These are phyloP conservation scores for Aspergillus proliferans DNA, from an alignment of 2,329 filamentous ascomycete genomes.

Conservation along the genomic window DNA sequence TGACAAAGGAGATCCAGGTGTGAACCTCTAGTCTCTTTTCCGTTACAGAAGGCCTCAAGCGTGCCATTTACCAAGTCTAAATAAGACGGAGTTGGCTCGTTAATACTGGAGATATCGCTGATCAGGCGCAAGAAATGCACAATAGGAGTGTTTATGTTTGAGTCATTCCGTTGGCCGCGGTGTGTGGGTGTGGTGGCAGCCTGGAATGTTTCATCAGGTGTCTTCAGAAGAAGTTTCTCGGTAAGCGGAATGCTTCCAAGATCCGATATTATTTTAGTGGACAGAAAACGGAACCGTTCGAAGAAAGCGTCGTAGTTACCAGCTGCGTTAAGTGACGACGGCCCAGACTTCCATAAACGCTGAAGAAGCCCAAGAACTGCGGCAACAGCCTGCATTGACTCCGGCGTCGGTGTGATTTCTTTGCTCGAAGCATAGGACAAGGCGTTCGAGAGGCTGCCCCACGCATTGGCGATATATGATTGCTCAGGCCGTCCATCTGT, in stretches of 20 bases:
- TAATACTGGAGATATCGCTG: slow-evolving; percentile 13
- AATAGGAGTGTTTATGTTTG: slow-evolving; percentile 30
- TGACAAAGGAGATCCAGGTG: slow-evolving; percentile 35
- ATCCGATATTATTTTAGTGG: slow-evolving; percentile 45
- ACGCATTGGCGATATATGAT: slow-evolving; percentile 51
- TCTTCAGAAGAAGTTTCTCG: slow-evolving; percentile 45
- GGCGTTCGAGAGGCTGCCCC: slow-evolving; percentile 54
- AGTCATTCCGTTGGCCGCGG: slow-evolving; percentile 20
- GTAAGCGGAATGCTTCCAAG: slow-evolving; percentile 47
- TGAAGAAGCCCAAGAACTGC: slow-evolving; percentile 63
- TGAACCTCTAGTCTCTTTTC: slow-evolving; percentile 27
- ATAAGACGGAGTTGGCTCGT: slow-evolving; percentile 20
- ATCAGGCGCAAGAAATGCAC: slow-evolving; percentile 35
- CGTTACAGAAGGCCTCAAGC: slow-evolving; percentile 29
- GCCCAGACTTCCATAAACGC: slow-evolving; percentile 59
- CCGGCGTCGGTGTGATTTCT: slow-evolving; percentile 81
- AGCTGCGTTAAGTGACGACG: slow-evolving; percentile 30
- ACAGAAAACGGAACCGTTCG: slow-evolving; percentile 46
- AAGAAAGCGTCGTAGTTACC: slow-evolving; percentile 35
- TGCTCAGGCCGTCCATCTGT: slow-evolving; percentile 35
- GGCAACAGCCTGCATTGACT: slow-evolving; percentile 74
- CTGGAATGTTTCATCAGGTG: slow-evolving; percentile 52
- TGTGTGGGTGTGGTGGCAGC: slow-evolving; percentile 34
- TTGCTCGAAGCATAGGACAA: slow-evolving; percentile 64
- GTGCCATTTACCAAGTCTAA: slow-evolving; percentile 21